Conservation (phyloP, 164 flowering plant genomes). For the Malania oleifera region DNA sequence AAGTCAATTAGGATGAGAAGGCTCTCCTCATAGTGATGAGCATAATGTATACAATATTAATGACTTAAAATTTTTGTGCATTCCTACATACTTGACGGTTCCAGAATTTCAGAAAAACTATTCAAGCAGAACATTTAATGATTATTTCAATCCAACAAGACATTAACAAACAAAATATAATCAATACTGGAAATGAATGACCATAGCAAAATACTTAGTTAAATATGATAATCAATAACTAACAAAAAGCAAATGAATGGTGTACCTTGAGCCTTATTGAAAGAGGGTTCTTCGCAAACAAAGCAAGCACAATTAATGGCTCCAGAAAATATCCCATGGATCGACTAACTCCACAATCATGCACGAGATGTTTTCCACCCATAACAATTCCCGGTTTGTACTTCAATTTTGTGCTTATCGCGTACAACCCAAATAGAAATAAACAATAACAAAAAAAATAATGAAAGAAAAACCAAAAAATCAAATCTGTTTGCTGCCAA, state of each 20-base stretch:
- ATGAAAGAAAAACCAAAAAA: background rate
- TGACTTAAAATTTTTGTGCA: no score
- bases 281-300: slow-evolving; percentile 79
- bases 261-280: slow-evolving; percentile 73
- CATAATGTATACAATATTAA: no score
- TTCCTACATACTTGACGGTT: no score
- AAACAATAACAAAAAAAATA: background rate
- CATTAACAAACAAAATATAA: background rate
- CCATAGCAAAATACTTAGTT: background rate
- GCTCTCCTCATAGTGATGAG: no score
- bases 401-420: slow-evolving; percentile 75
- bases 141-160: no score
- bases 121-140: no score
- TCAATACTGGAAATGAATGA: background rate
- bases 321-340: slow-evolving; percentile 88
- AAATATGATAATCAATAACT: background rate
- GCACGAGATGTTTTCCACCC: slow-evolving; percentile 74
- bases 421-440: slow-evolving; percentile 1
- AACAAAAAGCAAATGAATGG: background rate
- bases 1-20: no score
- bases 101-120: no score
- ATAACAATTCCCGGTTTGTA: slow-evolving; percentile 81
- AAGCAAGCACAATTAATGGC: slow-evolving; percentile 67
- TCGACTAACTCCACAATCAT: slow-evolving; percentile 75
- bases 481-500: no score